These are phyloP conservation scores for Suillus occidentalis DNA, from an alignment of 768 basidiomycete genomes.

Conservation along the genomic window DNA sequence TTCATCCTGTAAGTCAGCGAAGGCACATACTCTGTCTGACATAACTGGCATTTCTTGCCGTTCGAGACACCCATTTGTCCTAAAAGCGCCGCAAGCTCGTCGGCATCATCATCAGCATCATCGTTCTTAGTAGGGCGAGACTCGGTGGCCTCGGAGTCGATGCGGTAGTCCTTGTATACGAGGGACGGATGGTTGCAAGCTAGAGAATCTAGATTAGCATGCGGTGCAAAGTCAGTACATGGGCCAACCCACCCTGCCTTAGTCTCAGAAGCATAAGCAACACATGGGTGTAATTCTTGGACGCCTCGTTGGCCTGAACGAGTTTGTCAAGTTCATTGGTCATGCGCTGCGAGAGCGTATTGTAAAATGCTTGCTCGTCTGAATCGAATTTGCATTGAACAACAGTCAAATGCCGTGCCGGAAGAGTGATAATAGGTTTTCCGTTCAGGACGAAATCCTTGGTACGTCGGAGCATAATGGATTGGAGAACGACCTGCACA, in stretches of 20 bases:
- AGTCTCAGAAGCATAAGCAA: constrained; percentile 75
- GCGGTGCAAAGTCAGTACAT: background rate
- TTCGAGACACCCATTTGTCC: constrained; percentile 61
- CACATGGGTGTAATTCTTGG: constrained; percentile 66
- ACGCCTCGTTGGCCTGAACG: constrained; percentile 48
- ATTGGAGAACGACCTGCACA: constrained; percentile 69
- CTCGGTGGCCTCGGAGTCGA: constrained; percentile 77
- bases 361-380: constrained; percentile 80
- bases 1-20: background rate
- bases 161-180: constrained; percentile 72
- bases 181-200: constrained; percentile 91
- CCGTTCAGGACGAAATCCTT: constrained; percentile 78
- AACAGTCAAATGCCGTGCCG: constrained; percentile 67
- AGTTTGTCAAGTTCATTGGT: constrained; percentile 66
- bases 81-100: constrained; percentile 76
- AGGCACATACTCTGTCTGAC: constrained; percentile 60
- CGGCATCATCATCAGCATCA: constrained; percentile 58
- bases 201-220: constrained; percentile 28
- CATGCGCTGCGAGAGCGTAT: constrained; percentile 67
- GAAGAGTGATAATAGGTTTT: constrained; percentile 79
- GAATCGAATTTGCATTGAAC: constrained; percentile 76
- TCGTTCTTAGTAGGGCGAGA: constrained; percentile 54
- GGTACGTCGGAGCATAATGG: constrained; percentile 86
- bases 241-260: constrained; percentile 69
- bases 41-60: constrained; percentile 74